These are phyloP conservation scores for Hordeum marinum DNA, from an alignment of 176 grass and related monocot species.

Conservation along the genomic window DNA sequence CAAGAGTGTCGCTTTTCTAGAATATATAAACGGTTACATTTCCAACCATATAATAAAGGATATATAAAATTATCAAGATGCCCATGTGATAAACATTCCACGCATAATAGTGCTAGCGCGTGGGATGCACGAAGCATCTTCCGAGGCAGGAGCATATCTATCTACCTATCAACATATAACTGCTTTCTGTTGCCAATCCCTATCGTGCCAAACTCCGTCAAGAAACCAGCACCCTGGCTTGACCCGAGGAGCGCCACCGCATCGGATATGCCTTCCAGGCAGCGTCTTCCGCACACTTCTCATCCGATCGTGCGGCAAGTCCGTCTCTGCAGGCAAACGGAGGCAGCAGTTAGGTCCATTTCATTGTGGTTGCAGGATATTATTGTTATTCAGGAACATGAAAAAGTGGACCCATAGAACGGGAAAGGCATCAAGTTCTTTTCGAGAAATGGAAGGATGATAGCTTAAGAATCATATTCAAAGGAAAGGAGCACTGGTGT, in stretches of 20 bases:
- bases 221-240: background rate
- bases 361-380: background rate
- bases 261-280: background rate
- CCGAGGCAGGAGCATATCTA: background rate
- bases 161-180: background rate
- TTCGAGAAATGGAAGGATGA: background rate
- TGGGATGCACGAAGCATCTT: slow-evolving; percentile 24
- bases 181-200: slow-evolving; percentile 1
- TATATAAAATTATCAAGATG: slow-evolving; percentile 2
- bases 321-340: background rate
- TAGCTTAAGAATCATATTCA: background rate
- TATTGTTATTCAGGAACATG: background rate
- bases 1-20: background rate
- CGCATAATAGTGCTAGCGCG: background rate
- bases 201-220: slow-evolving; percentile 26
- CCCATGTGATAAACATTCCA: slow-evolving; percentile 22
- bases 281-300: background rate
- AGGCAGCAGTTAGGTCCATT: background rate
- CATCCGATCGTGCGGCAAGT: background rate
- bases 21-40: background rate
- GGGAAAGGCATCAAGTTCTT: slow-evolving; percentile 17
- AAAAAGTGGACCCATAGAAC: background rate
- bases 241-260: background rate
- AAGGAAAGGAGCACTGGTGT: background rate
- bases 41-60: background rate